These are phyloP conservation scores for Colletotrichum tanaceti DNA, from an alignment of 2,329 filamentous ascomycete genomes.

Conservation along the genomic window DNA sequence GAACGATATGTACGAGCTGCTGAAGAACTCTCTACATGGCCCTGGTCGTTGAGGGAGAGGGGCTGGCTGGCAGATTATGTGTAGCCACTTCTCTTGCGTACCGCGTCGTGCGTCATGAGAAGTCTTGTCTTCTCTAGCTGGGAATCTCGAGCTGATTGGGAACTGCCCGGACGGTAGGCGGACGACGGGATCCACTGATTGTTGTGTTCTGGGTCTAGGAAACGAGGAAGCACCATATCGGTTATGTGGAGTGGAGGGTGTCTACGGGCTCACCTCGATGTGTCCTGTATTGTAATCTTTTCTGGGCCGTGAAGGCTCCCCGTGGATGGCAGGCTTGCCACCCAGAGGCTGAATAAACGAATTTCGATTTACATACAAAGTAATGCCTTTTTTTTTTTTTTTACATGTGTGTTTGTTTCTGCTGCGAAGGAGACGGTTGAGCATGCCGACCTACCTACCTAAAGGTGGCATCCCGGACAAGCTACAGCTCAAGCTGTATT, in stretches of 20 bases:
- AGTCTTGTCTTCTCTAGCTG: background rate
- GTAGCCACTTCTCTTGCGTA: background rate
- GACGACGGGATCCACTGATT: no score
- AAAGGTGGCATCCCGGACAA: no score
- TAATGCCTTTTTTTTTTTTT: no score
- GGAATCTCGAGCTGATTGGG: background rate
- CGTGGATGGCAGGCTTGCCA: background rate
- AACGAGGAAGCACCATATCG: no score
- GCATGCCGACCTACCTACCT: background rate
- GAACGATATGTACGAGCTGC: conserved; percentile 33
- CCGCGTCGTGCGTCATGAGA: background rate
- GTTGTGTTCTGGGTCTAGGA: background rate
- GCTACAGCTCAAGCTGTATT: no score
- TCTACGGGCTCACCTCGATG: background rate
- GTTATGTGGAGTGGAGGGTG: background rate
- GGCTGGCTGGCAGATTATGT: background rate
- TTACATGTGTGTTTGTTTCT: no score
- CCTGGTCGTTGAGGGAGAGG: conserved; percentile 10
- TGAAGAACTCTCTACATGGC: conserved; percentile 32
- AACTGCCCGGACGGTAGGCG: background rate
- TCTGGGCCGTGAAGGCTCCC: background rate
- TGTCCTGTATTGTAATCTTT: background rate
- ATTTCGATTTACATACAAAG: background rate
- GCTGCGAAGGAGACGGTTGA: background rate
- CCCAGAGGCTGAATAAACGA: background rate